Evolutionary conservation across 495 filamentous ascomycete genomes (phyloP), one percentile per base, ranked within the genome.

Genomic region (Hypomontagnella submonticulosa): DNA sequence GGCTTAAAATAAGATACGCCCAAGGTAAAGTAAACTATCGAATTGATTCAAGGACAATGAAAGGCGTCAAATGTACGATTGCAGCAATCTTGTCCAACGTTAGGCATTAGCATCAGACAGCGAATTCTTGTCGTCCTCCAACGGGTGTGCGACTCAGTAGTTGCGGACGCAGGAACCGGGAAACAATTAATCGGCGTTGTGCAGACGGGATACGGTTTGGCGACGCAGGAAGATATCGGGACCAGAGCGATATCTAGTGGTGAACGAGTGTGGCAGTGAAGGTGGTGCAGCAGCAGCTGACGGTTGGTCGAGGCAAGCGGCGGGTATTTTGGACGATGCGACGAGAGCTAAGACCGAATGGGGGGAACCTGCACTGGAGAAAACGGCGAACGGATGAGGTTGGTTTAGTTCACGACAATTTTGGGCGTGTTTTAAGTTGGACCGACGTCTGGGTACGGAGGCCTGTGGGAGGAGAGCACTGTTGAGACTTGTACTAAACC

Each of bases 91-190:
- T 68, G 69, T 70, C 56, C 63, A 69, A 70, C 69, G 71, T 72
- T 61, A 70, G 69, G 61, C 71, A 74, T 74, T 63, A 63, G 69
- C 63, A 74, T 62, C 60, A 52, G 53, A 64, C 58, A 42, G 57
- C 54, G 38, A 59, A 59, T 23, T 57, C 50, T 19, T 50, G 13
- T 54, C 27, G 52, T 44, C 66, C 46, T 67, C 60, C 42, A 60
- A 72, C 48, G 60, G 62, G 61, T 60, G 69, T 74, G 60, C 61
- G 57, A 68, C 66, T 62, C 20, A 30, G 38, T 64, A 30, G 30
- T 33, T 67, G 57, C 41, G 50, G 44, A 68, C 53, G 61, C 71
- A 64, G 59, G 57, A 67, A 62, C 66, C 16, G 53, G 63, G 33
- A 40, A 61, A 51, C 27, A 57, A 61, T 38, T 53, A 55, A 42